Conservation (phyloP, 805 yeast genomes). For the Candida sphagnicola region DNA sequence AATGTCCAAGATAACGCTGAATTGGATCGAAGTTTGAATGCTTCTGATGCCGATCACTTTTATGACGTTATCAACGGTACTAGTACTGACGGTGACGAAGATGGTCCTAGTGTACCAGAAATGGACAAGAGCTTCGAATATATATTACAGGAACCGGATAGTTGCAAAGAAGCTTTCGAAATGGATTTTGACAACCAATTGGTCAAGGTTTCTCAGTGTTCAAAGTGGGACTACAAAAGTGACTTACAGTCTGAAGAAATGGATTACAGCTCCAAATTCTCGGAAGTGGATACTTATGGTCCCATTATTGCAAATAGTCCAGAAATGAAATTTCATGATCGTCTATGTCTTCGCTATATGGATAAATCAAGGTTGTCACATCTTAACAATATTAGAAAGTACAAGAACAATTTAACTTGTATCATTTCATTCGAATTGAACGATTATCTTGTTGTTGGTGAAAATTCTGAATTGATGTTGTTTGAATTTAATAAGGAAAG, state of each 20-base stretch:
- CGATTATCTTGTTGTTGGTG: constrained; percentile 24
- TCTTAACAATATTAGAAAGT: constrained; percentile 27
- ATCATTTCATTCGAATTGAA: constrained; percentile 12
- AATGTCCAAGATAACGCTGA: too few species aligned
- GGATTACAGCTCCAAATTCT: background rate
- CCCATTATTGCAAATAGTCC: constrained; percentile 14
- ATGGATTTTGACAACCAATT: background rate
- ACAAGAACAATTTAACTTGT: constrained; percentile 38
- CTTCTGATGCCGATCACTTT: background rate
- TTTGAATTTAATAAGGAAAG: constrained; percentile 26
- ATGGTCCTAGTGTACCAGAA: too few species aligned
- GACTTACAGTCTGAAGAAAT: background rate
- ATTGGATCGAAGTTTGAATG: background rate
- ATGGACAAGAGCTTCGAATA: too few species aligned
- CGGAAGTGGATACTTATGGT: background rate
- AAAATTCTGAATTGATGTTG: constrained; percentile 30
- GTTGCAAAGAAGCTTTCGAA: too few species aligned
- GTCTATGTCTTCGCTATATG: constrained; percentile 19
- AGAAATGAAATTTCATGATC: constrained; percentile 35
- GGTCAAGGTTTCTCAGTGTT: background rate
- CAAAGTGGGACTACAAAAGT: background rate
- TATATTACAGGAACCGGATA: too few species aligned
- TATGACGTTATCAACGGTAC: background rate
- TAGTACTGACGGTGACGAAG: background rate
- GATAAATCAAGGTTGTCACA: constrained; percentile 17